A percentile compares a stretch with the other conserved stretches of the same genome.
Conservation (phyloP, 75 land plant genomes). For the Cunninghamia lanceolata region DNA sequence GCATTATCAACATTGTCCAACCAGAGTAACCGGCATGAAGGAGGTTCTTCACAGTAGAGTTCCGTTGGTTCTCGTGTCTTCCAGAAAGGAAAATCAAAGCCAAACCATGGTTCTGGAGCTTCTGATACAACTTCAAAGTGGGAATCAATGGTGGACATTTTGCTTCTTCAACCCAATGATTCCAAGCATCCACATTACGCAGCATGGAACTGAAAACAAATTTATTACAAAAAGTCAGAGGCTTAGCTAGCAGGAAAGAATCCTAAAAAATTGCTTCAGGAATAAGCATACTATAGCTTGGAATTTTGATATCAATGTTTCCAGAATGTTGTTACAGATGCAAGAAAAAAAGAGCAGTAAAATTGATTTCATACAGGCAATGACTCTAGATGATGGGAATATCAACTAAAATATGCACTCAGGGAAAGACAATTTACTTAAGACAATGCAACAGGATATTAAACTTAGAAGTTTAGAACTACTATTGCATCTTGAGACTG, state of each 20-base stretch:
- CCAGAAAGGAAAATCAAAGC: conserved; percentile 39
- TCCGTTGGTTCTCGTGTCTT: conserved; percentile 30
- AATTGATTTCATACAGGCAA: neutral
- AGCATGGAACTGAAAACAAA: conserved; percentile 3
- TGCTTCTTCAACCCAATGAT: conserved; percentile 28
- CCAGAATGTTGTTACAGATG: neutral
- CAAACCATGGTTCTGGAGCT: conserved; percentile 24
- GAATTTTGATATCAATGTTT: neutral
- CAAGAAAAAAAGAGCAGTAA: neutral
- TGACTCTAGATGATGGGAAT: neutral
- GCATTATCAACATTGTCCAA: conserved; percentile 31
- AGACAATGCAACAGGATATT: neutral
- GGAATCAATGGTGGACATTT: conserved; percentile 22
- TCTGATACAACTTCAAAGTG: conserved; percentile 20
- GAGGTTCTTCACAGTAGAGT: conserved; percentile 29
- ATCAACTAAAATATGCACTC: neutral
- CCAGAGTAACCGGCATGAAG: conserved; percentile 27
- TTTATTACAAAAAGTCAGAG: neutral
- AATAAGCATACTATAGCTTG: neutral
- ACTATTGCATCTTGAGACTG: neutral
- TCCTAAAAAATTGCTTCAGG: neutral
- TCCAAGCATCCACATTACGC: conserved; percentile 16
- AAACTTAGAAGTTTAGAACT: neutral
- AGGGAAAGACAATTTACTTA: neutral
- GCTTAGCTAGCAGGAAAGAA: neutral